Evolutionary conservation across 805 yeast species (phyloP).

Genomic region (Isabelozyma gotoi): DNA sequence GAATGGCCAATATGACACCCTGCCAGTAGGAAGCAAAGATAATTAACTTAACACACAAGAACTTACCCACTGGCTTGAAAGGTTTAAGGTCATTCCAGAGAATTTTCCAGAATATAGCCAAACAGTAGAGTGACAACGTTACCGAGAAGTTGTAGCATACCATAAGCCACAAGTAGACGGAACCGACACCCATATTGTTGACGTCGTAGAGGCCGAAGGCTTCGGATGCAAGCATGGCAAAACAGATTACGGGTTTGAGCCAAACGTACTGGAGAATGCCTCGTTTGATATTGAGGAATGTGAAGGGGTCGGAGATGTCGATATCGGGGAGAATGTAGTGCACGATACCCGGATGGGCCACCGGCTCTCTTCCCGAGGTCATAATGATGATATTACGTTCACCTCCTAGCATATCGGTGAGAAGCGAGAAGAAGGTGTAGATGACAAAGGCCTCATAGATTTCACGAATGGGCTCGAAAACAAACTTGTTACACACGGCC

Average conservation of each 20-base stretch:
- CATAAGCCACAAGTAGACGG: constrained; percentile 64
- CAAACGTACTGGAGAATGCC: constrained; percentile 93
- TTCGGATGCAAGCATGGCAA: constrained; percentile 49
- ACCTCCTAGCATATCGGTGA: constrained; percentile 87
- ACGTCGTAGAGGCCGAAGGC: constrained; percentile 50
- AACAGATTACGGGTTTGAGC: constrained; percentile 83
- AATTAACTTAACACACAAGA: constrained; percentile 86
- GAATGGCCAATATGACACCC: constrained; percentile 58
- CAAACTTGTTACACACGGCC: constrained; percentile 37
- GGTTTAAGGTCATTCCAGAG: constrained; percentile 73
- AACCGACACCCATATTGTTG: constrained; percentile 45
- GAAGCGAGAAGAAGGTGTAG: constrained; percentile 83
- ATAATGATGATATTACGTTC: constrained; percentile 78
- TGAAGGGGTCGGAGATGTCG: constrained; percentile 84
- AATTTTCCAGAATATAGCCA: constrained; percentile 92
- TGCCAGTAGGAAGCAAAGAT: constrained; percentile 99
- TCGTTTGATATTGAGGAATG: constrained; percentile 74
- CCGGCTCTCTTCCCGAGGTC: constrained; percentile 71
- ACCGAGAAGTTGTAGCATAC: constrained; percentile 77
- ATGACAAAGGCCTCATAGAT: constrained; percentile 95
- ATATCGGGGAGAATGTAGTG: constrained; percentile 52
- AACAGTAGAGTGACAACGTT: constrained; percentile 74
- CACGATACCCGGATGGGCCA: constrained; percentile 59
- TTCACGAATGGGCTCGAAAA: constrained; percentile 77
- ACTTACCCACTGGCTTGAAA: constrained; percentile 89